Base-by-base conservation (phyloP, 306 rosid species). In the Malus sieversii region DNA sequence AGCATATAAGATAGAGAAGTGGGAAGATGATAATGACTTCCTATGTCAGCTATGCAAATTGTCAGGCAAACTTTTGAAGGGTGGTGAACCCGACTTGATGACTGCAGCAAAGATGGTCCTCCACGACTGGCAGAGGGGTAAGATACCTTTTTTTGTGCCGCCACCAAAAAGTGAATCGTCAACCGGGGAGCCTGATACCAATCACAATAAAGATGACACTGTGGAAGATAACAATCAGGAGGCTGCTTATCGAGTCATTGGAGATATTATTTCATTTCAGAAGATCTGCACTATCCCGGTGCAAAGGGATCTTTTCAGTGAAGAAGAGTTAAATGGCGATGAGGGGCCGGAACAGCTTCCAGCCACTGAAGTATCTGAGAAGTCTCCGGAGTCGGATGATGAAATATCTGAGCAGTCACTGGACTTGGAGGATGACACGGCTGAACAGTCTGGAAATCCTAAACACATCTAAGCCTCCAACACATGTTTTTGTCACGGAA, bases 101-200 rank as follows among this genome's bases (percentile, higher is more conserved):
- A 94, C 98, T 13, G 96, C 86, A 2, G 97, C 96, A 16, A 90
- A 94, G 85, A 94, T 92, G 98, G 72, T 92, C n/a, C 97, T 94
- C 53, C 97, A 94, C 67, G 97, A 94, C 76, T 92, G 97, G 97
- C 97, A 92, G 88, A 92, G 98, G 90, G 98, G 98, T 22, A 86
- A 32, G 76, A 92, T 94, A 66, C 98, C 98, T 69, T 95, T 95
- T 73, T 94, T 95, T 71, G 92, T 90, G 42, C 80, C 85, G 19
- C 97, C 98, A 58, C 96, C 96, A 10, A 78, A 71, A 58, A 85
- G 48, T 78, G 89, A 90, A 74, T 85, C 48, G 0, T 18, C 70
- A 42, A 67, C 87, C 0, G 82, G 79, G 75, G 92, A 85, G 81
- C 82, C 90, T 66, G 71, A 73, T 70, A 79, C 81, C 13, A 32